Percentiles rank a stretch among this genome's conserved stretches.
These are phyloP conservation scores for Boletus pseudopeckii DNA, from an alignment of 768 basidiomycete genomes.

Conservation along the genomic window DNA sequence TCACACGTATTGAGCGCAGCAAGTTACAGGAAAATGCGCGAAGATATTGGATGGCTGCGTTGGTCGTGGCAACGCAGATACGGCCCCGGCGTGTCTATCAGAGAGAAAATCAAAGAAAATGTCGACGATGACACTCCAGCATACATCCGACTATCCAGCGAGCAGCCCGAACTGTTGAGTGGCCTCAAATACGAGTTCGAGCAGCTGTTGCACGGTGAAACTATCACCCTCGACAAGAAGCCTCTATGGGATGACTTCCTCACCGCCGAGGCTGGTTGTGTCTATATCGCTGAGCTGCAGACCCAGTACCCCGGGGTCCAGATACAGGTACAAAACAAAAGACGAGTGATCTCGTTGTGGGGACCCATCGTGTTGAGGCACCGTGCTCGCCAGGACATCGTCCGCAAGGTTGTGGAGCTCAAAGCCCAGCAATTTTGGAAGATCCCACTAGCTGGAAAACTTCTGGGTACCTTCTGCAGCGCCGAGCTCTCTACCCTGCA, in stretches of 20 bases:
- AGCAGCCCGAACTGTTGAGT: constrained; percentile 48
- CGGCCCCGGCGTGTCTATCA: constrained; percentile 30
- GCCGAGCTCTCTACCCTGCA: constrained; percentile 46
- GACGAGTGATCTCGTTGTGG: constrained; percentile 51
- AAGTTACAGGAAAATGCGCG: constrained; percentile 38
- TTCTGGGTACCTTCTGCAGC: constrained; percentile 46
- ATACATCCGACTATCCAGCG: constrained; percentile 47
- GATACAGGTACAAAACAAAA: constrained; percentile 40
- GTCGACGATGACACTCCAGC: constrained; percentile 20
- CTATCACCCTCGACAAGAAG: constrained; percentile 47
- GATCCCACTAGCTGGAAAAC: constrained; percentile 46
- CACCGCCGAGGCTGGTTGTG: constrained; percentile 35
- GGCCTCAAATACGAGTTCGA: constrained; percentile 60
- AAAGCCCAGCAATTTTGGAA: constrained; percentile 38
- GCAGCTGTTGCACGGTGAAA: constrained; percentile 58
- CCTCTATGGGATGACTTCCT: constrained; percentile 69
- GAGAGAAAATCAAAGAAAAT: constrained; percentile 17
- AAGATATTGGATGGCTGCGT: constrained; percentile 47
- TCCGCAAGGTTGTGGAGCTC: constrained; percentile 45
- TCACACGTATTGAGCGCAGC: constrained; percentile 39
- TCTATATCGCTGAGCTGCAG: constrained; percentile 47
- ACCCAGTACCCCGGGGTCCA: constrained; percentile 35
- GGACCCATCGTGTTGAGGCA: constrained; percentile 45
- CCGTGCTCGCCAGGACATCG: constrained; percentile 41
- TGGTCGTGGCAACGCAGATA: constrained; percentile 32